Evolutionary conservation across 208 protist species (phyloP).

Genomic region (Naegleria lovaniensis): DNA sequence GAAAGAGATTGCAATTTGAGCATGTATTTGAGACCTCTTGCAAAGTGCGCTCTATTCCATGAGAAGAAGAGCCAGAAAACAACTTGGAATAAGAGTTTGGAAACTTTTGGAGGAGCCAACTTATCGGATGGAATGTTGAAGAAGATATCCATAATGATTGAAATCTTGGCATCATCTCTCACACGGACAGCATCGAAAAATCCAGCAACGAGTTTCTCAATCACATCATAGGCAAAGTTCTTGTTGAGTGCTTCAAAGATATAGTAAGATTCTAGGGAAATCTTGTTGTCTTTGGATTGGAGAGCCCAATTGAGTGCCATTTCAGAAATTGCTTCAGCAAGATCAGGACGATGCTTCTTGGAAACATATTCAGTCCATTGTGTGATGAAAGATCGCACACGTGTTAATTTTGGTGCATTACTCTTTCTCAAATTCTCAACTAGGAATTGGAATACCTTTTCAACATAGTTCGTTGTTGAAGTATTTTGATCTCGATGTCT

Average conservation of each 20-base stretch:
- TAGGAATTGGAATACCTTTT: neutral
- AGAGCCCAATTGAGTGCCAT: neutral
- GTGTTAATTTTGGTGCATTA: neutral
- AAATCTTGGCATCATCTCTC: neutral
- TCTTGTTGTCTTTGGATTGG: neutral
- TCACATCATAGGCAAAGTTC: neutral
- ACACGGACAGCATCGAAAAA: slow-evolving; percentile 1
- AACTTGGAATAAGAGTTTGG: slow-evolving; percentile 3
- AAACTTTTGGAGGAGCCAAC: neutral
- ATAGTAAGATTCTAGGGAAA: neutral
- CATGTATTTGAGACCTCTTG: neutral
- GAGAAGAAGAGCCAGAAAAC: neutral
- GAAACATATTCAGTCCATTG: neutral
- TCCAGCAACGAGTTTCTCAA: neutral
- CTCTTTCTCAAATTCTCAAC: neutral
- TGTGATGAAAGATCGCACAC: neutral
- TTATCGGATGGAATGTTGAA: slow-evolving; percentile 3
- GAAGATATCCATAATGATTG: neutral
- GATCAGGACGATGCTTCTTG: neutral
- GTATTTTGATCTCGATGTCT: neutral
- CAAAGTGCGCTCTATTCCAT: neutral
- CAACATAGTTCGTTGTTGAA: neutral
- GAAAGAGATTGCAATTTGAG: neutral
- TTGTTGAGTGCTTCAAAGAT: slow-evolving; percentile 2
- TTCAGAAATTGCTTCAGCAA: neutral